Evolutionary conservation across 2,329 filamentous ascomycete genomes (phyloP).

Genomic region (Alternaria tenuissima): DNA sequence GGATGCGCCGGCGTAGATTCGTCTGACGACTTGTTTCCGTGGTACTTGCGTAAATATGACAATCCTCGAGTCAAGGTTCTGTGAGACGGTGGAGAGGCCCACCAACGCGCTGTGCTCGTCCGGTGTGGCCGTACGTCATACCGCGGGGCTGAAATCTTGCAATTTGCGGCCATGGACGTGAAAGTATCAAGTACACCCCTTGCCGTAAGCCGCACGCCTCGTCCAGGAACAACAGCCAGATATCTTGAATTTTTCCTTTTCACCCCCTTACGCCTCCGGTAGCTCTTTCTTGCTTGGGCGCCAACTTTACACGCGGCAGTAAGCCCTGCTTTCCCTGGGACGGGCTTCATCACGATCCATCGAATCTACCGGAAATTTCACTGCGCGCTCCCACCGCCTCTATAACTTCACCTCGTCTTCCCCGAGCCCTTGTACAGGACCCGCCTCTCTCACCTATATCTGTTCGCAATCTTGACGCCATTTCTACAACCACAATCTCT

Average conservation of each 20-base stretch:
- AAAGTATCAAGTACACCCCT: conserved; percentile 8
- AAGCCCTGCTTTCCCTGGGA: conserved; percentile 10
- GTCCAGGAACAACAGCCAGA: conserved; percentile 24
- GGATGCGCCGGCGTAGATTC: neutral
- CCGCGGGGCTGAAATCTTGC: conserved; percentile 19
- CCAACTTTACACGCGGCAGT: conserved; percentile 9
- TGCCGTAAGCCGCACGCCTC: conserved; percentile 8
- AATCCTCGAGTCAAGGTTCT: conserved; percentile 5
- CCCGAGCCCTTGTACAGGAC: neutral
- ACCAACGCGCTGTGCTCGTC: conserved; percentile 9
- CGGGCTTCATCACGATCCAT: conserved; percentile 15
- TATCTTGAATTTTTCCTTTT: neutral
- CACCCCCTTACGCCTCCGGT: neutral
- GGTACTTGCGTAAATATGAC: conserved; percentile 15
- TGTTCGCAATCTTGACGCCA: conserved; percentile 5
- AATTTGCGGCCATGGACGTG: conserved; percentile 15
- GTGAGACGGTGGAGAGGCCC: conserved; percentile 15
- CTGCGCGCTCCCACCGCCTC: conserved; percentile 13
- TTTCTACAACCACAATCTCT: conserved; percentile 15
- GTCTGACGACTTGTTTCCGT: conserved; percentile 4
- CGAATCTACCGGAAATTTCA: conserved; percentile 21
- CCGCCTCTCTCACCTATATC: conserved; percentile 1
- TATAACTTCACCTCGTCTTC: conserved; percentile 11
- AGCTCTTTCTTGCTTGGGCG: conserved; percentile 13
- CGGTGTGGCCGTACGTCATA: conserved; percentile 22